Evolutionary conservation across 2,329 filamentous ascomycete species (phyloP), one percentile per base, ranked within the genome.

Genomic region (Tothia fuscella): DNA sequence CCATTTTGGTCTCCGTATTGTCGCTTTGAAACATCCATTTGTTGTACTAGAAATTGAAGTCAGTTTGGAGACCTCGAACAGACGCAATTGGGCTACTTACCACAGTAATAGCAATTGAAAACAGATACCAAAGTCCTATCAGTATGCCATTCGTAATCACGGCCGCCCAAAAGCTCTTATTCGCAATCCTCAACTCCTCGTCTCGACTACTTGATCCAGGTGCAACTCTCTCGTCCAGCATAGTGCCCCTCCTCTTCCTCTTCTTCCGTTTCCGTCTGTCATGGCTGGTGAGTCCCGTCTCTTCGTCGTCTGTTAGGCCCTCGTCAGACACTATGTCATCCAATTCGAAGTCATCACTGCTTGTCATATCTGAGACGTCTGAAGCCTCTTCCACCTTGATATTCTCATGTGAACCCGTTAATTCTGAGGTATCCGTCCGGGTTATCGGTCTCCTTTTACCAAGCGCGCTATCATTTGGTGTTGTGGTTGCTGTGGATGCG

Each of bases 21-120:
- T 59, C 57, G 38, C 81, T 74, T 47, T 80, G 74, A 64, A 98
- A 96, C 89, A 98, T 96, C 91, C 91, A 96, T 67, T 95, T 96
- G 72, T 98, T 98, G 70, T 96, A 98, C 81, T 91, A 51, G 28
- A 42, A 17, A 26, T 10, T 38, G 43, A 20, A 42, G 45, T 20
- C 12, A 49, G 58, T 13, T 29, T 35, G 26, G 36, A 17, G 45
- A 31, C 19, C 7, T 31, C 9, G 16, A 9, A 25, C n/a, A 10
- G 20, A 13, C 19, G 19, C 12, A 19, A 14, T 14, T 25, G n/a
- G 19, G 13, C 30, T 30, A 68, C 81, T 66, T 71, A 89, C 83
- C 53, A 95, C 72, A 47, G 87, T 93, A 58, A 94, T 94, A 38
- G 84, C 86, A 49, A 96, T 74, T 14, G 88, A 95, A 62, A 96